Evolutionary conservation across 331 rosid genomes (phyloP).

Genomic region (Ulmus americana): DNA sequence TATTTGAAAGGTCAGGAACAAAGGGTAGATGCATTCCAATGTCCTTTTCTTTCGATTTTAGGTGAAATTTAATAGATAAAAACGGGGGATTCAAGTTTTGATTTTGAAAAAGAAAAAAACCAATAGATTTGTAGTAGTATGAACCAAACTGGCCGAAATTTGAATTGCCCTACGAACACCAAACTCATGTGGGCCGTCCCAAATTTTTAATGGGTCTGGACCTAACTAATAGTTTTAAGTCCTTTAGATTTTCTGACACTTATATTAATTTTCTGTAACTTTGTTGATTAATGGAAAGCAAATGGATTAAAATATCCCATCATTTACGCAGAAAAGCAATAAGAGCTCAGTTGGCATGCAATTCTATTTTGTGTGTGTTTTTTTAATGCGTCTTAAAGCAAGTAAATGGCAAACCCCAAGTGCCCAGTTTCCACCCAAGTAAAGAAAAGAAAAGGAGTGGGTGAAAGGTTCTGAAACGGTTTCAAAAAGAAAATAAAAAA

Average conservation of each 20-base stretch:
- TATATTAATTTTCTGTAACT: neutral
- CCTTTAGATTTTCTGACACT: neutral
- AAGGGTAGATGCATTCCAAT: constrained; percentile 28
- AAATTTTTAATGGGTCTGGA: constrained; percentile 12
- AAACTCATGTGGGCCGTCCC: constrained; percentile 4
- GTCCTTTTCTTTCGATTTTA: neutral
- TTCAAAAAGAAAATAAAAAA: constrained; percentile 25
- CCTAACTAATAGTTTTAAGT: neutral
- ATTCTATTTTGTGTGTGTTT: constrained; percentile 1
- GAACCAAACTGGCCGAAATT: neutral
- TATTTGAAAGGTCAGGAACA: constrained; percentile 13
- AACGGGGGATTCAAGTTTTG: neutral
- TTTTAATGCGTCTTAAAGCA: too few relatives aligned
- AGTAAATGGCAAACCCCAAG: neutral
- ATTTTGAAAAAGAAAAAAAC: neutral
- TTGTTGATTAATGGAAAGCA: constrained; percentile 3
- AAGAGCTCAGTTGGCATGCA: constrained; percentile 27
- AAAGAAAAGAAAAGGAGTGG: constrained; percentile 13
- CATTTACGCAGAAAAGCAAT: constrained; percentile 21
- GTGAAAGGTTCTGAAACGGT: constrained; percentile 37
- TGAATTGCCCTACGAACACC: neutral
- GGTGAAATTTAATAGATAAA: neutral
- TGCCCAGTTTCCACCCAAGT: neutral
- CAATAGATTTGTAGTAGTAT: neutral
- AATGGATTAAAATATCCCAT: constrained; percentile 24